Base-by-base conservation (phyloP, 371 early-diverging fungal species). In the Vairimorpha apis region DNA sequence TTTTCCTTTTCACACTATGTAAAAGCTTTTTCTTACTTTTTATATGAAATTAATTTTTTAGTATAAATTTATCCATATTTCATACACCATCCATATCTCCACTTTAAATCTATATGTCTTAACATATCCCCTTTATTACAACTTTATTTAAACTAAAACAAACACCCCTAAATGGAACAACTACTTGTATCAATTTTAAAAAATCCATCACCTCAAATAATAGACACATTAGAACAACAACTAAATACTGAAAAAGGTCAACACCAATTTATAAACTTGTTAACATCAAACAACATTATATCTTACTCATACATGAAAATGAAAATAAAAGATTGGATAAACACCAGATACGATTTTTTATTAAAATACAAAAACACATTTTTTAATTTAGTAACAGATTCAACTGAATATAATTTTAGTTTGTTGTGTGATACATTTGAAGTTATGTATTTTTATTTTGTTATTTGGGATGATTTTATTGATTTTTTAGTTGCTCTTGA, bases 301-400 rank as follows among this genome's bases (percentile, higher is more conserved):
- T 65, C 71, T 29, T 71, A 56, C 32, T 47, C 67, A 8, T 76
- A 65, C 51, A 69, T 76, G 63, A 75, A 75, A 30, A 65, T 56
- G 63, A 35, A 65, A 32, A 23, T 35, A 12, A 59, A 65, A 59
- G 62, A 60, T 12, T 75, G 75, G 75, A 13, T 25, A 18, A 70
- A 63, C 27, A 25, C 60, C 0, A 63, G 67, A 35, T 27, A 51
- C 3, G 37, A 53, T 23, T 49, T 58, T 30, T 27, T 69, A 2
- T 33, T 56, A 33, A 49, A 49, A 1, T 13, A 25, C 8, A 41
- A 64, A 21, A 44, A 59, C 23, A 29, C 44, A 23, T 38, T 58
- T 21, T 75, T 67, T 63, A 45, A 45, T 18, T 27, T 75, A 18
- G 43, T 60, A 55, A 25, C 41, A 7, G n/a, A 3, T 21, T 45